A percentile compares a stretch with the other conserved stretches of the same genome.
Conservation (phyloP, 2,329 filamentous ascomycete species). For the Rhinocladiella similis region DNA sequence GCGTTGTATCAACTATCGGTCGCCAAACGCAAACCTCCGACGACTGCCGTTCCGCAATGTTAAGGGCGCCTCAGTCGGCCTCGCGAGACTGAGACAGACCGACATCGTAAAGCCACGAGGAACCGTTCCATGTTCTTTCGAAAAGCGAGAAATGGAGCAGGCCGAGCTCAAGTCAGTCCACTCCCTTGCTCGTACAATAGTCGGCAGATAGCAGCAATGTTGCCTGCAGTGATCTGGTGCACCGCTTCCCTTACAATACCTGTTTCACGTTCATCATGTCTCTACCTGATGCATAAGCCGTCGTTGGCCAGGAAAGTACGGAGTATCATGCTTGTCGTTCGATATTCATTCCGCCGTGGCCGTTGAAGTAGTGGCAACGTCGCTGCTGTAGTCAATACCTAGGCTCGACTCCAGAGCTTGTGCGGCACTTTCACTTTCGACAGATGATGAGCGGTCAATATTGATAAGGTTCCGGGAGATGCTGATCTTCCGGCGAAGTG, state of each 20-base stretch:
- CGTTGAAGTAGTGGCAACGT: constrained; percentile 6
- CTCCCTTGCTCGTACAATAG: too few relatives aligned
- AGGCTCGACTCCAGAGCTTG: not conserved
- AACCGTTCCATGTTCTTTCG: too few relatives aligned
- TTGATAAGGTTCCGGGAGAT: constrained; percentile 21
- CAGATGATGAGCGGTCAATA: constrained; percentile 19
- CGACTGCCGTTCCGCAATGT: not conserved
- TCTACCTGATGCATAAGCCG: too few relatives aligned
- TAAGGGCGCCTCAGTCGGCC: not conserved
- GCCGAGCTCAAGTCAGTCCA: too few relatives aligned
- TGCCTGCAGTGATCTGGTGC: too few relatives aligned
- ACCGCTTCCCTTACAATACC: too few relatives aligned
- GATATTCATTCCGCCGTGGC: constrained; percentile 7
- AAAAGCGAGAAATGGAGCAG: too few relatives aligned
- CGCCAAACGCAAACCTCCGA: not conserved
- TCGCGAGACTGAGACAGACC: not conserved
- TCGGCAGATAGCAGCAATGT: too few relatives aligned
- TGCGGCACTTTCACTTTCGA: constrained; percentile 5
- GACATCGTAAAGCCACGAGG: too few relatives aligned
- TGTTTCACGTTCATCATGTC: too few relatives aligned
- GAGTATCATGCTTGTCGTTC: not conserved
- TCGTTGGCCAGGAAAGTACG: too few relatives aligned
- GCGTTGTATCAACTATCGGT: too few relatives aligned
- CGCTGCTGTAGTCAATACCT: constrained; percentile 8
- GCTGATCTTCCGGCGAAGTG: constrained; percentile 22